These are phyloP conservation scores for Passiflora organensis DNA, from an alignment of 345 rosid genomes.

Conservation along the genomic window DNA sequence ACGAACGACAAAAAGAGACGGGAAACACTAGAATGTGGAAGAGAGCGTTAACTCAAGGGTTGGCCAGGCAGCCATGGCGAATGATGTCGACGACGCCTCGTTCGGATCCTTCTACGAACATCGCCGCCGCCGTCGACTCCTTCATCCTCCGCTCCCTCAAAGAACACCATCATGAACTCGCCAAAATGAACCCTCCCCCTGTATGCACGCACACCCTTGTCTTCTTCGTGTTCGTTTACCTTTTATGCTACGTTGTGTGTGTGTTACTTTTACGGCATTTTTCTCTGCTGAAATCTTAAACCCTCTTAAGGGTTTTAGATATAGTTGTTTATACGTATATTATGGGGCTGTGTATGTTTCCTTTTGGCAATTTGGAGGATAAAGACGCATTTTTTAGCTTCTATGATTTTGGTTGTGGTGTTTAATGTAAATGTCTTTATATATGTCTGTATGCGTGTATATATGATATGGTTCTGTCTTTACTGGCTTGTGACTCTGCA, in stretches of 20 bases:
- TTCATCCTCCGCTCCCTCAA: constrained; percentile 82
- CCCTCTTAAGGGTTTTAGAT: neutral
- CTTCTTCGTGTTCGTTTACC: too few species aligned
- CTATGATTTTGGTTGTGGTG: neutral
- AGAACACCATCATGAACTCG: constrained; percentile 83
- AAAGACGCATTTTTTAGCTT: neutral
- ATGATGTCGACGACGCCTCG: constrained; percentile 24
- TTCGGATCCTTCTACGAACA: constrained; percentile 14
- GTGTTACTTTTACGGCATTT: neutral
- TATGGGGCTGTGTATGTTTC: too few species aligned
- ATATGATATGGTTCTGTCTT: neutral
- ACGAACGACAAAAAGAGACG: neutral
- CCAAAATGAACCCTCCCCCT: constrained; percentile 92
- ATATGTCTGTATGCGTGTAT: neutral
- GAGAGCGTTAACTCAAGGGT: constrained; percentile 31
- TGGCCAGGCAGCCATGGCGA: constrained; percentile 36
- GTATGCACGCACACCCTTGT: too few species aligned
- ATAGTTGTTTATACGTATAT: too few species aligned
- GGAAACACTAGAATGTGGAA: constrained; percentile 33
- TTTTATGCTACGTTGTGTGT: too few species aligned
- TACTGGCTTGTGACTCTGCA: neutral
- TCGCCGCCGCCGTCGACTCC: constrained; percentile 58
- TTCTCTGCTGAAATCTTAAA: neutral
- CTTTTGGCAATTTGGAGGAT: neutral
- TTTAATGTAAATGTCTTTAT: neutral